phyloP scores from a whole-genome alignment of 257 asterid genomes.

The Solanum gracilifrons region DNA sequence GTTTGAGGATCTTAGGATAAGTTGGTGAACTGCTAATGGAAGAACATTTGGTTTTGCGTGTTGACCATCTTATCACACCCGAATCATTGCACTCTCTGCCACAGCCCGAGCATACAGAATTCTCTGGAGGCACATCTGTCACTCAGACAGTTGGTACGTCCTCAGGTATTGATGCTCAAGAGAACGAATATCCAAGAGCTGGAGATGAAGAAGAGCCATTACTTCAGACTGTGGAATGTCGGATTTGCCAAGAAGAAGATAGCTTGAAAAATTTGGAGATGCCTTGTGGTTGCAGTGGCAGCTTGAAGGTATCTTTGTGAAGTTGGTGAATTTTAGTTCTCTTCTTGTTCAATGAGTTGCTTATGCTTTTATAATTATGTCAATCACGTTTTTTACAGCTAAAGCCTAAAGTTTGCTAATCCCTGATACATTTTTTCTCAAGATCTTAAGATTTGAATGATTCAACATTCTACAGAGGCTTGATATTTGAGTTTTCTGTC shows the following conservation, averaged over 20 bases:
- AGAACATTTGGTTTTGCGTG: conserved; percentile 22
- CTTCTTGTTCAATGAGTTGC: neutral
- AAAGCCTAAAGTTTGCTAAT: neutral
- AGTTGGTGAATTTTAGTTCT: neutral
- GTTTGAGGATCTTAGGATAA: neutral
- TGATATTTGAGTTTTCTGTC: neutral
- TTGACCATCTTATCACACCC: conserved; percentile 17
- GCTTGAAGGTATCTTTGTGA: conserved; percentile 29
- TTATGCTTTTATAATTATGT: neutral
- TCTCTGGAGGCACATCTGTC: conserved; percentile 9
- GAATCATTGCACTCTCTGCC: conserved; percentile 13
- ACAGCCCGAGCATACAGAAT: conserved; percentile 6
- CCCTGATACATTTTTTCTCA: neutral
- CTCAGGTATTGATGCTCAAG: conserved; percentile 13
- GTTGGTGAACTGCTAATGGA: conserved; percentile 20
- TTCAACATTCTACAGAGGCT: neutral
- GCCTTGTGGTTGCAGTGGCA: conserved; percentile 43
- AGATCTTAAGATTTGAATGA: neutral
- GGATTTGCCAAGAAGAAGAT: conserved; percentile 50
- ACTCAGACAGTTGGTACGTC: conserved; percentile 8
- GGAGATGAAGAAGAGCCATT: conserved; percentile 31
- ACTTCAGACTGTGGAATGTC: conserved; percentile 31
- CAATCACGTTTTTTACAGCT: neutral
- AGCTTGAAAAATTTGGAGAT: conserved; percentile 21
- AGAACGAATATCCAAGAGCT: neutral